Percentiles rank a stretch among this genome's conserved stretches.
These are phyloP conservation scores for Cladosporium sp. DNA, from an alignment of 2,329 filamentous ascomycete genomes.

Conservation along the genomic window DNA sequence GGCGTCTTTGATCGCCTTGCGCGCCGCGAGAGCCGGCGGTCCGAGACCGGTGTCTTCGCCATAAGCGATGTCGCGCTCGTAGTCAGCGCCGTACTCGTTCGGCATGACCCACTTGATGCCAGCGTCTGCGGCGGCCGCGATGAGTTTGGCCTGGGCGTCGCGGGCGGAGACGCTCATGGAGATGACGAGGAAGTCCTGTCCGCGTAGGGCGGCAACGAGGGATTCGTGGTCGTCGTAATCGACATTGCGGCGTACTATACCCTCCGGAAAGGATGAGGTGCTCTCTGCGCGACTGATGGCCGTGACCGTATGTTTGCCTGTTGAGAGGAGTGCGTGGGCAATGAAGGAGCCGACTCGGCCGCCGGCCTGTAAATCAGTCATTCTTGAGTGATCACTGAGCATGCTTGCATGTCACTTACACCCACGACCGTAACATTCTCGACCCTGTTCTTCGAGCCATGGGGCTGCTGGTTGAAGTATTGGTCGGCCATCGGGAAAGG, in stretches of 20 bases:
- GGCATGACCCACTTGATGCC: constrained; percentile 28
- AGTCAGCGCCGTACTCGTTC: constrained; percentile 28
- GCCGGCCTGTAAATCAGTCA: background rate
- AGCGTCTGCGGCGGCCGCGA: constrained; percentile 25
- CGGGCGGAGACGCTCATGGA: constrained; percentile 23
- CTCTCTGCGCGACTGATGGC: constrained; percentile 36
- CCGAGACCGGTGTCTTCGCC: constrained; percentile 20
- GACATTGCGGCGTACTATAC: constrained; percentile 19
- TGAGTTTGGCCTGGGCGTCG: constrained; percentile 17
- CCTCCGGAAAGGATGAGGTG: constrained; percentile 31
- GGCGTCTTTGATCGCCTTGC: constrained; percentile 22
- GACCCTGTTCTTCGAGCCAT: constrained; percentile 4
- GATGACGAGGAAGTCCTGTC: constrained; percentile 31
- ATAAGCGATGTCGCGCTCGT: constrained; percentile 20
- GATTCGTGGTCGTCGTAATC: constrained; percentile 22
- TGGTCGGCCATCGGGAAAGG: background rate
- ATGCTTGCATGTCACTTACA: background rate
- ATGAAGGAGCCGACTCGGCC: constrained; percentile 30
- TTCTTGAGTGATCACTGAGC: background rate
- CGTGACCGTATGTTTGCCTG: constrained; percentile 31
- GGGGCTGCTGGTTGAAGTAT: constrained; percentile 8
- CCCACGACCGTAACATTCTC: constrained; percentile 11
- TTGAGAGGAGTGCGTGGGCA: constrained; percentile 25
- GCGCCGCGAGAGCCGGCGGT: constrained; percentile 9
- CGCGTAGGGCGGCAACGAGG: constrained; percentile 24